Percentiles rank a stretch among this genome's conserved stretches.
Conservation (phyloP, 2,329 filamentous ascomycete species). For the Fusarium continuum region DNA sequence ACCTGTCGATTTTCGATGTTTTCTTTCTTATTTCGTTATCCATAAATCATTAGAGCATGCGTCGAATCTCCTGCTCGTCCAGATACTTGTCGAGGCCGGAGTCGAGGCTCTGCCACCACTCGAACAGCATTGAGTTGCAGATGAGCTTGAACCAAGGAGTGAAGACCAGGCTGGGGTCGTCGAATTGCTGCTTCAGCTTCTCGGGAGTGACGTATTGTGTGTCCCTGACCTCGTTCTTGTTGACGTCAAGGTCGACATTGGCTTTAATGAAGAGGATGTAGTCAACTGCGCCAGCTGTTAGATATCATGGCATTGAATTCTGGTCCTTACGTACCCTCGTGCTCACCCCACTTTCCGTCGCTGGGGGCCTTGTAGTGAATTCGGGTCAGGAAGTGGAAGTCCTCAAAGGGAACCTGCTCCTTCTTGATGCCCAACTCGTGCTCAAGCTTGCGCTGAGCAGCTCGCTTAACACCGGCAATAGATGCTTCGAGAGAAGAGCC, state of each 20-base stretch:
- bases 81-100: slow-evolving; percentile 83
- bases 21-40: slow-evolving; percentile 5
- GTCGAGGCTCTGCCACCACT: slow-evolving; percentile 94
- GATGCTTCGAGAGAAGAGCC: slow-evolving; percentile 83
- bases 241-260: slow-evolving; percentile 83
- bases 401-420: slow-evolving; percentile 86
- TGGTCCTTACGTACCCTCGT: slow-evolving; percentile 79
- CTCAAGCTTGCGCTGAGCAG: slow-evolving; percentile 90
- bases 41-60: slow-evolving; percentile 68
- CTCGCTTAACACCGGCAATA: slow-evolving; percentile 86
- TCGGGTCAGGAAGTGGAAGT: slow-evolving; percentile 92
- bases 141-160: slow-evolving; percentile 99
- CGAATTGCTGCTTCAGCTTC: slow-evolving; percentile 85
- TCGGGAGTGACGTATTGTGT: slow-evolving; percentile 85
- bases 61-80: slow-evolving; percentile 85
- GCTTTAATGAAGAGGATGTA: slow-evolving; percentile 99
- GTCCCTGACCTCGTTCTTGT: slow-evolving; percentile 88
- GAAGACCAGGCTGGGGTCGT: slow-evolving; percentile 82
- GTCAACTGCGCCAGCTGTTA: slow-evolving; percentile 71
- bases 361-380: slow-evolving; percentile 99
- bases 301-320: background rate
- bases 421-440: slow-evolving; percentile 94
- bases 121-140: slow-evolving; percentile 95
- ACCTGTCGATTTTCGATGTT: slow-evolving; percentile 4
- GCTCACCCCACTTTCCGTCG: slow-evolving; percentile 98